These are phyloP conservation scores for Backusella liffmaniae DNA, from an alignment of 192 early-diverging fungal species.

Conservation along the genomic window DNA sequence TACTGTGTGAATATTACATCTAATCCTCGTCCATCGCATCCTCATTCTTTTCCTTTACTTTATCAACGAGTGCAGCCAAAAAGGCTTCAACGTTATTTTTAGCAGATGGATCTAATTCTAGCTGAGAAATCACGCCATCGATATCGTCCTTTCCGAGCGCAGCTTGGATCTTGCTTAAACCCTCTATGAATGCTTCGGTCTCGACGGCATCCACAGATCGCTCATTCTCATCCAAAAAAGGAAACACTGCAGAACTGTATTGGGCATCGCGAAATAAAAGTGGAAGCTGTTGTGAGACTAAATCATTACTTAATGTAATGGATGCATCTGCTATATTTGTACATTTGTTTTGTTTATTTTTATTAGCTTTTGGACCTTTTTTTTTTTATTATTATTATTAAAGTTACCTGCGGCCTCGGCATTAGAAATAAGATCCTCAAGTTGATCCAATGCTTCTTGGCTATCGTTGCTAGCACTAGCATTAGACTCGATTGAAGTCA, in stretches of 20 bases:
- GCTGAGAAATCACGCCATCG: constrained; percentile 9
- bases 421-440: background rate
- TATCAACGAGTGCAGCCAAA: background rate
- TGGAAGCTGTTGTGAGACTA: background rate
- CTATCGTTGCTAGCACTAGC: background rate
- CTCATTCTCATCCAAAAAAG: constrained; percentile 15
- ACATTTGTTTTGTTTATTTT: background rate
- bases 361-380: constrained; percentile 1
- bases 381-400: background rate
- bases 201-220: constrained; percentile 14
- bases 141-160: constrained; percentile 15
- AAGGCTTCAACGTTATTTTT: background rate
- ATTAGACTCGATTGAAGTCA: background rate
- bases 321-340: background rate
- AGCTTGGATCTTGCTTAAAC: constrained; percentile 17
- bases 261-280: constrained; percentile 7
- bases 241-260: constrained; percentile 15
- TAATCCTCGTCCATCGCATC: constrained; percentile 4
- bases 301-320: background rate
- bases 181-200: constrained; percentile 13
- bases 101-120: constrained; percentile 25
- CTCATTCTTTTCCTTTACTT: constrained; percentile 13
- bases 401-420: background rate
- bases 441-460: constrained; percentile 3
- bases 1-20: background rate